Percentiles rank a stretch among this genome's conserved stretches.
These are phyloP conservation scores for Ettlia oleoabundans DNA, from an alignment of 139 green algal genomes.

Conservation along the genomic window DNA sequence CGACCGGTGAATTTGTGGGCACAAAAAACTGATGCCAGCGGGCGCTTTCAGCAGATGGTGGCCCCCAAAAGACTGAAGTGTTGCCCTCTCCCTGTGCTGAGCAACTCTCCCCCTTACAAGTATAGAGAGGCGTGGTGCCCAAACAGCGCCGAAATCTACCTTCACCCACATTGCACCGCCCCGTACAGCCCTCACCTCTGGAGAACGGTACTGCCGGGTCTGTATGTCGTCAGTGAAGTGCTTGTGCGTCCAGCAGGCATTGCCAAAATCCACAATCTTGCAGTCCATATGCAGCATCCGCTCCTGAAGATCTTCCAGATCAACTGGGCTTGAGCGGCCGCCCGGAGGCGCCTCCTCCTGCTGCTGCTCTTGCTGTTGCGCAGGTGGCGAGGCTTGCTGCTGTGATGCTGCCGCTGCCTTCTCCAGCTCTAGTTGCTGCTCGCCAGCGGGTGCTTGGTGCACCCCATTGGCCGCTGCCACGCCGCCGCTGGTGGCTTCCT, in stretches of 20 bases:
- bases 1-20: too few relatives aligned
- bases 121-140: too few relatives aligned
- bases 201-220: conserved; percentile 96
- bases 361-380: conserved; percentile 7
- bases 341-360: not conserved
- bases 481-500: not conserved
- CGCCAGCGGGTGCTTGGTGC: not conserved
- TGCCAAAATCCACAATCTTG: conserved; percentile 99
- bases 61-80: too few relatives aligned
- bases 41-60: too few relatives aligned
- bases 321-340: conserved; percentile 1
- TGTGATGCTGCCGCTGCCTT: too few relatives aligned
- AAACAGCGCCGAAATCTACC: too few relatives aligned
- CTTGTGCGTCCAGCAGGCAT: conserved; percentile 98
- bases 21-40: too few relatives aligned
- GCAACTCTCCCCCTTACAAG: too few relatives aligned
- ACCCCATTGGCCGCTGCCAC: not conserved
- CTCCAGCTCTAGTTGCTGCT: too few relatives aligned
- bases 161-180: not conserved
- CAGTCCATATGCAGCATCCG: conserved; percentile 55
- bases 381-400: too few relatives aligned
- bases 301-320: conserved; percentile 31
- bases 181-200: conserved; percentile 62
- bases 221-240: conserved; percentile 99
- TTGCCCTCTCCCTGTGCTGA: too few relatives aligned